A percentile compares a stretch with the other conserved stretches of the same genome.
phyloP scores from a whole-genome alignment of 2,329 filamentous ascomycete genomes.

The Aureobasidium pullulans region DNA sequence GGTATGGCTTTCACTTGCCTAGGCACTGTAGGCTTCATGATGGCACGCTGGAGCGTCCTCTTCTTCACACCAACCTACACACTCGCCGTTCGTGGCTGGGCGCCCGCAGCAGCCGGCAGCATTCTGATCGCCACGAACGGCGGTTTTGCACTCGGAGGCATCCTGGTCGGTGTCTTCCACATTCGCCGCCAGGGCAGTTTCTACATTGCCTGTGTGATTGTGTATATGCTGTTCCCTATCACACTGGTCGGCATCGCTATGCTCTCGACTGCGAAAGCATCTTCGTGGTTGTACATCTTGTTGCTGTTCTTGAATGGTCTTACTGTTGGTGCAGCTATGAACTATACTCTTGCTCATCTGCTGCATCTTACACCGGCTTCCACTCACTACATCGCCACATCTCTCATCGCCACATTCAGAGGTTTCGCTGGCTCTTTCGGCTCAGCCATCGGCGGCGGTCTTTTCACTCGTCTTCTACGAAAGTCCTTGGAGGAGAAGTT shows the following conservation, averaged over 20 bases:
- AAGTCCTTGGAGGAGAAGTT: conserved; percentile 53
- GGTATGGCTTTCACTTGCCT: conserved; percentile 67
- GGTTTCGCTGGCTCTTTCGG: conserved; percentile 78
- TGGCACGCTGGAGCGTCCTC: conserved; percentile 69
- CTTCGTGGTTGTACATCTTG: conserved; percentile 48
- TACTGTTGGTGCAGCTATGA: conserved; percentile 63
- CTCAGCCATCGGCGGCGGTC: conserved; percentile 68
- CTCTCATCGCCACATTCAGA: conserved; percentile 69
- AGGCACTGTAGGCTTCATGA: conserved; percentile 70
- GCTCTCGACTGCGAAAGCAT: conserved; percentile 47
- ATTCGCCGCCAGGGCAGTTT: conserved; percentile 67
- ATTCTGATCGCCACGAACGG: conserved; percentile 75
- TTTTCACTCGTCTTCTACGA: conserved; percentile 59
- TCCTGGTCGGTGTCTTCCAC: conserved; percentile 68
- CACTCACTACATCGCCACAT: conserved; percentile 68
- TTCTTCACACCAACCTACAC: conserved; percentile 78
- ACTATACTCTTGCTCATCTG: conserved; percentile 75
- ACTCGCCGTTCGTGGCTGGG: conserved; percentile 64
- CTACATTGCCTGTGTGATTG: conserved; percentile 46
- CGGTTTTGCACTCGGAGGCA: conserved; percentile 67
- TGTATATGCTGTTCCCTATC: conserved; percentile 55
- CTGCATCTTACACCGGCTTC: conserved; percentile 61
- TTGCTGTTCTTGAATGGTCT: conserved; percentile 65
- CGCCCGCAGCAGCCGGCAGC: conserved; percentile 62
- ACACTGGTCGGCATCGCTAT: conserved; percentile 52